Conservation (phyloP, 2,329 filamentous ascomycete species). For the Arthrinium phaeospermum region DNA sequence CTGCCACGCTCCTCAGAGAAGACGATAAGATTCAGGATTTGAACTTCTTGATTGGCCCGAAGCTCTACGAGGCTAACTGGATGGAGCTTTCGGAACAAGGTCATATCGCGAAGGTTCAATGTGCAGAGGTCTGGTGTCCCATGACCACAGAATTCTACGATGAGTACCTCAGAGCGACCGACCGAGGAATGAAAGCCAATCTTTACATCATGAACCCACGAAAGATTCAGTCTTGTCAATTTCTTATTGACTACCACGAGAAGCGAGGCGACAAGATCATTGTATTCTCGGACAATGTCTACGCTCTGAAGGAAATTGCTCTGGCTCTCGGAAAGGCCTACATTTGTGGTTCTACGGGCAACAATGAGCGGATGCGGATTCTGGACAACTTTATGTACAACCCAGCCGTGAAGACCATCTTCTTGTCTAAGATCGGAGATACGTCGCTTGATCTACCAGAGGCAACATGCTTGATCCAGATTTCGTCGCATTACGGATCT, state of each 20-base stretch:
- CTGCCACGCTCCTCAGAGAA: constrained; percentile 90
- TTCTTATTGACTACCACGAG: constrained; percentile 98
- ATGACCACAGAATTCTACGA: constrained; percentile 99
- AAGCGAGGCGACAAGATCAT: constrained; percentile 95
- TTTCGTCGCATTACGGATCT: constrained; percentile 96
- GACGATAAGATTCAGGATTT: constrained; percentile 98
- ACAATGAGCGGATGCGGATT: constrained; percentile 84
- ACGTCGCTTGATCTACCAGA: constrained; percentile 97
- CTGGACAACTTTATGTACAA: constrained; percentile 96
- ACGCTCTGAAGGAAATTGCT: constrained; percentile 86
- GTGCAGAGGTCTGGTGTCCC: constrained; percentile 98
- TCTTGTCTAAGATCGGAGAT: constrained; percentile 96
- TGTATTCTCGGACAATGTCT: constrained; percentile 97
- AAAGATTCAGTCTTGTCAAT: constrained; percentile 97
- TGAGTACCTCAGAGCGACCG: constrained; percentile 73
- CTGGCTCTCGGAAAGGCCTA: constrained; percentile 83
- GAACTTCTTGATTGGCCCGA: constrained; percentile 96
- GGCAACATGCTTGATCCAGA: constrained; percentile 95
- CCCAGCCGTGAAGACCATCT: constrained; percentile 86
- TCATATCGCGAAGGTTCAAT: constrained; percentile 96
- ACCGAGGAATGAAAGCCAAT: constrained; percentile 43
- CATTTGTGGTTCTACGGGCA: constrained; percentile 88
- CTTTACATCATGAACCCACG: constrained; percentile 97
- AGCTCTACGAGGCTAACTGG: constrained; percentile 98
- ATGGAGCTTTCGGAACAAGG: constrained; percentile 97